Evolutionary conservation across 306 rosid genomes (phyloP).

Genomic region (Fragaria vesca): DNA sequence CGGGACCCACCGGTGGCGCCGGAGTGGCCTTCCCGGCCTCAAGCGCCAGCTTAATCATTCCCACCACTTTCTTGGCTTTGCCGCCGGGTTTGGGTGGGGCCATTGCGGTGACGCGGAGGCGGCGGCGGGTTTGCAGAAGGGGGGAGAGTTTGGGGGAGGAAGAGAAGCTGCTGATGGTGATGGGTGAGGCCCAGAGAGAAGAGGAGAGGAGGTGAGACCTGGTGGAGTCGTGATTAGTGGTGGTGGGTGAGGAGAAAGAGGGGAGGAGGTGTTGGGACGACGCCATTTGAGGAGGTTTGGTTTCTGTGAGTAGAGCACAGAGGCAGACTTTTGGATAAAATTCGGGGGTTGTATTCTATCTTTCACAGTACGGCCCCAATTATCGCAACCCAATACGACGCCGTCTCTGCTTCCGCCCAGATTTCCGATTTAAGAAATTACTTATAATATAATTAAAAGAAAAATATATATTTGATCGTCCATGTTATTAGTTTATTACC

Average conservation of each 20-base stretch:
- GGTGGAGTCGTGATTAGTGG: background rate
- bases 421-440: too few species aligned
- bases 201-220: conserved; percentile 30
- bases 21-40: conserved; percentile 99
- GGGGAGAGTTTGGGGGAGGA: conserved; percentile 32
- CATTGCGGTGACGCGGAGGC: conserved; percentile 70
- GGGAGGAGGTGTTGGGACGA: conserved; percentile 26
- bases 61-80: conserved; percentile 86
- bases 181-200: conserved; percentile 45
- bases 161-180: conserved; percentile 36
- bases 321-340: conserved; percentile 6
- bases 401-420: too few species aligned
- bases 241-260: conserved; percentile 18
- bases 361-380: too few species aligned
- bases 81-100: conserved; percentile 97
- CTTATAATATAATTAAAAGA: too few species aligned
- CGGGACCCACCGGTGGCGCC: conserved; percentile 99
- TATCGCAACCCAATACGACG: too few species aligned
- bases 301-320: background rate
- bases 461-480: too few species aligned
- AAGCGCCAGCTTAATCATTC: conserved; percentile 85
- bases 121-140: conserved; percentile 33
- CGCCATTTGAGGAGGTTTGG: conserved; percentile 3
- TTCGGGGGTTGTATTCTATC: too few species aligned
- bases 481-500: too few species aligned